Base-by-base conservation (phyloP, 352 stramenopile genomes). In the Sclerospora graminicola region DNA sequence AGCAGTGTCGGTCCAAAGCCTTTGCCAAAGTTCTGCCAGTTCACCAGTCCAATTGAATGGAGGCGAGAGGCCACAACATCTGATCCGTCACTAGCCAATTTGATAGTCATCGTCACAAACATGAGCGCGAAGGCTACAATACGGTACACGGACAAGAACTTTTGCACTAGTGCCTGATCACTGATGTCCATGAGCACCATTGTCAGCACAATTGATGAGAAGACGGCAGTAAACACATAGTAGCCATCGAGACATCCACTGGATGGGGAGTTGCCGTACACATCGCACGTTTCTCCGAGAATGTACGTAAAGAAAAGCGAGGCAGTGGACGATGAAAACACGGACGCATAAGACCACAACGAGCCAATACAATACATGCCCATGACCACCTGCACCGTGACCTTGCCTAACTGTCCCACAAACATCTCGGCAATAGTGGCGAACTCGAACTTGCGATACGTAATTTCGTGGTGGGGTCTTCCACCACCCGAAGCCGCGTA, bases 391-490 rank as follows among this genome's bases (percentile, higher is more conserved):
- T 91, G 80, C 41, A 89, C 75, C 0, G 64, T 43, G 8, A 63
- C 46, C 37, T 84, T 85, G 41, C 80, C 80, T 30, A 66, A n/a
- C 15, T 75, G 67, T 14, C 80, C 80, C 33, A 77, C 77, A 53
- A 91, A 91, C 65, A 89, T 83, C 32, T 91, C 74, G 41, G 77
- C 77, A 34, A 91, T 69, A 5, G 66, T 82, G 15, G 74, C 68
- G 40, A 91, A 91, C 45, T 91, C 80, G 48, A 89, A 85, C 56
- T 91, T 91, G 61, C 80, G 80, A 62, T 84, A 89, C 43, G 77
- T 88, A 36, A 91, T 63, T 43, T 72, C 63, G 49, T 91, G 75
- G 34, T 65, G 47, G 15, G 80, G 80, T 5, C 51, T 57, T 11
- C 67, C 62, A 6, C 64, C 59, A 15, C 60, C 64, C 0, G 67